A percentile compares a stretch with the other conserved stretches of the same genome.
Conservation (phyloP, 768 basidiomycete species). For the Podaxis pistillaris region DNA sequence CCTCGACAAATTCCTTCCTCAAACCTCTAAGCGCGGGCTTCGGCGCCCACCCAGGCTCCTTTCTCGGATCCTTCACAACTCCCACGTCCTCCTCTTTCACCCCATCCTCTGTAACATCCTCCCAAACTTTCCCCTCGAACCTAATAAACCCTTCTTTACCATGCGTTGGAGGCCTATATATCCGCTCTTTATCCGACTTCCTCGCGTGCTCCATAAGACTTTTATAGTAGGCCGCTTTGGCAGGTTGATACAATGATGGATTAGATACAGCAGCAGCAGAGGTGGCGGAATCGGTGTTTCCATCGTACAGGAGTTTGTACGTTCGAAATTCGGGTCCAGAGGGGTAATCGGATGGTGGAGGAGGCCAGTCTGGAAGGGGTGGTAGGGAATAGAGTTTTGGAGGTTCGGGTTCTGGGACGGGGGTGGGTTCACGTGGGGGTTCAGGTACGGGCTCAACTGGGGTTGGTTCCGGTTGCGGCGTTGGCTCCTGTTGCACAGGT, state of each 20-base stretch:
- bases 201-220: slow-evolving; percentile 39
- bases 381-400: slow-evolving; percentile 29
- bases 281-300: slow-evolving; percentile 42
- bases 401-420: neutral
- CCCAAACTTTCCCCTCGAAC: slow-evolving; percentile 56
- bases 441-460: slow-evolving; percentile 15
- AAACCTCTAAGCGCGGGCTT: slow-evolving; percentile 20
- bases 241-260: slow-evolving; percentile 16
- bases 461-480: slow-evolving; percentile 12
- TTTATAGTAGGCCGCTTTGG: slow-evolving; percentile 30
- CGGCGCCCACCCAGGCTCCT: slow-evolving; percentile 31
- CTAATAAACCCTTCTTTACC: slow-evolving; percentile 57
- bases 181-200: slow-evolving; percentile 25
- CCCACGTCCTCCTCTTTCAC: slow-evolving; percentile 34
- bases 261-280: slow-evolving; percentile 21
- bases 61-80: slow-evolving; percentile 54
- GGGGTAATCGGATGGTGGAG: slow-evolving; percentile 45
- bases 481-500: slow-evolving; percentile 14
- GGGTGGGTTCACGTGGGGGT: slow-evolving; percentile 5
- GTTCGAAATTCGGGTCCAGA: slow-evolving; percentile 33
- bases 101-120: slow-evolving; percentile 26
- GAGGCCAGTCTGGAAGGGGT: slow-evolving; percentile 56
- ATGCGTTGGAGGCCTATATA: slow-evolving; percentile 34
- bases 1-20: slow-evolving; percentile 38
- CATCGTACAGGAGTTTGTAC: slow-evolving; percentile 67